Percentiles rank a stretch among this genome's conserved stretches.
phyloP scores from a whole-genome alignment of 2,329 filamentous ascomycete species.

The Tolypocladium tropicale region DNA sequence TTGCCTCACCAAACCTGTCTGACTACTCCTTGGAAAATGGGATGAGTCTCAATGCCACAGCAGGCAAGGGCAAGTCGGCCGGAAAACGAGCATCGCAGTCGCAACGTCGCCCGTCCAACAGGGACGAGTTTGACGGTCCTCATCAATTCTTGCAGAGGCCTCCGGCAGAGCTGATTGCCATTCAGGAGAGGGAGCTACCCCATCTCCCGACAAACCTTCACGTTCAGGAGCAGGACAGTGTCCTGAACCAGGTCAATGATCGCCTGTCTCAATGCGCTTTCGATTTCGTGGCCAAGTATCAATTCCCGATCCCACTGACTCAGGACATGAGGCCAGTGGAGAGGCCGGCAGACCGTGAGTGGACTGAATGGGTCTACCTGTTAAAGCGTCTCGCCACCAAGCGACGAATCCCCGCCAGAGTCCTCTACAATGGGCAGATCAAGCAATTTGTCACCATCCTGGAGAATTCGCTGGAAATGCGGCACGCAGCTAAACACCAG shows the following conservation, averaged over 20 bases:
- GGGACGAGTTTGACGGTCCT: conserved; percentile 83
- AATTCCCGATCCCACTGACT: conserved; percentile 78
- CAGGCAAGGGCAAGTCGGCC: conserved; percentile 32
- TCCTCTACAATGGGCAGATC: conserved; percentile 83
- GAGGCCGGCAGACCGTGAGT: conserved; percentile 67
- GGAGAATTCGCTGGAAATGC: conserved; percentile 82
- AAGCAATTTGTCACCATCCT: conserved; percentile 83
- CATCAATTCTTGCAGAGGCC: conserved; percentile 72
- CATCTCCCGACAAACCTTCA: conserved; percentile 74
- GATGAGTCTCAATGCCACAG: conserved; percentile 26
- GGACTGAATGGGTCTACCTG: conserved; percentile 87
- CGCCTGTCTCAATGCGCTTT: conserved; percentile 76
- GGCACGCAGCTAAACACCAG: conserved; percentile 75
- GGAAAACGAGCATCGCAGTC: conserved; percentile 45
- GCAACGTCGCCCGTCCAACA: conserved; percentile 65
- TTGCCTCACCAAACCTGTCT: conserved; percentile 47
- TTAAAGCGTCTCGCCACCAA: conserved; percentile 80
- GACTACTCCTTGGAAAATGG: conserved; percentile 49
- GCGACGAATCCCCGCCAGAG: conserved; percentile 70
- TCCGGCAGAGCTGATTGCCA: conserved; percentile 57
- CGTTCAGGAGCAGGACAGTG: conserved; percentile 75
- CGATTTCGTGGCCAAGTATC: conserved; percentile 85
- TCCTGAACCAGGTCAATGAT: conserved; percentile 73
- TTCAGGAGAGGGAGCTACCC: conserved; percentile 71
- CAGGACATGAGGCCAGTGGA: conserved; percentile 72